Evolutionary conservation across 345 rosid species (phyloP).

Genomic region (Arabidopsis suecica): DNA sequence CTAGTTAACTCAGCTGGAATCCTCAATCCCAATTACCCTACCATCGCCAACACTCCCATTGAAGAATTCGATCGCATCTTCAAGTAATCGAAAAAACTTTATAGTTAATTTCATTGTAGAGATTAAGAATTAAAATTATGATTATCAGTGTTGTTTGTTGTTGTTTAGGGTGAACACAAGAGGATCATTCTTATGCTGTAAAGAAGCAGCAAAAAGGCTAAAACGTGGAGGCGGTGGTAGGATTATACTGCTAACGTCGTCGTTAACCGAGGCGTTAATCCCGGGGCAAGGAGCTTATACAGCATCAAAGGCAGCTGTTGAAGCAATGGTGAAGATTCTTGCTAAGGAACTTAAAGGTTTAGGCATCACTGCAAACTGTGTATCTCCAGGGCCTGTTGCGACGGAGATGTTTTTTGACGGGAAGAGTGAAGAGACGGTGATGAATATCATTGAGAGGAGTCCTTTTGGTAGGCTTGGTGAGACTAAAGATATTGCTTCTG

Average conservation of each 20-base stretch:
- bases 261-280: constrained; percentile 42
- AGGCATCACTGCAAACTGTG: constrained; percentile 59
- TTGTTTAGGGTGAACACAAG: constrained; percentile 49
- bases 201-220: constrained; percentile 54
- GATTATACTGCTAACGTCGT: constrained; percentile 49
- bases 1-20: constrained; percentile 71
- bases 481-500: constrained; percentile 49
- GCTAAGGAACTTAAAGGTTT: constrained; percentile 62
- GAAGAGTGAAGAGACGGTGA: constrained; percentile 49
- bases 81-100: constrained; percentile 15
- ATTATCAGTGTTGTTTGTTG: background rate
- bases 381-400: constrained; percentile 60
- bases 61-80: constrained; percentile 66
- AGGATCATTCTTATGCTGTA: constrained; percentile 58
- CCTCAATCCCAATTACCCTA: constrained; percentile 57
- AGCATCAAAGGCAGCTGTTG: constrained; percentile 58
- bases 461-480: constrained; percentile 57
- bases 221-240: constrained; percentile 54
- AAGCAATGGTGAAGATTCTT: constrained; percentile 55
- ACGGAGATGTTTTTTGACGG: constrained; percentile 59
- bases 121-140: background rate
- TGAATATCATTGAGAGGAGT: constrained; percentile 35
- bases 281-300: constrained; percentile 50
- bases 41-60: constrained; percentile 57
- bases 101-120: background rate